Conservation (phyloP, 257 asterid species). For the Nicotiana tabacum region DNA sequence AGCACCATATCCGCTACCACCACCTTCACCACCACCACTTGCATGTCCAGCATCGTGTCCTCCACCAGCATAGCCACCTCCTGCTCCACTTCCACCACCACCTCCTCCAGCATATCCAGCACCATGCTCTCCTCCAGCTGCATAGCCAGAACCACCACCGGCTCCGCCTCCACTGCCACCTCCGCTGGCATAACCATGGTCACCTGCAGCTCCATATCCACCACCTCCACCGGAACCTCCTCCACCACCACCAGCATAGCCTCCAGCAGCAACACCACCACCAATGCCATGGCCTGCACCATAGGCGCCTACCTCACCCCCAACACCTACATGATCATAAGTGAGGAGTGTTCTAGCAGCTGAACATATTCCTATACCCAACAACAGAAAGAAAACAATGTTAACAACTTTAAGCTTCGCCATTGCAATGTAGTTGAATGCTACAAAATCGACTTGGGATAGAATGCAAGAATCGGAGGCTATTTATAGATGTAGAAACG, state of each 20-base stretch:
- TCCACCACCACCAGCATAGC: slow-evolving; percentile 26
- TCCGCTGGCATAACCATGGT: slow-evolving; percentile 32
- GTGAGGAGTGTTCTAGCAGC: slow-evolving; percentile 21
- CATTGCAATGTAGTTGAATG: slow-evolving; percentile 20
- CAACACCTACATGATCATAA: too few species aligned
- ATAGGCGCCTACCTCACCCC: too few species aligned
- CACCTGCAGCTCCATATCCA: slow-evolving; percentile 28
- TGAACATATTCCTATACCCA: slow-evolving; percentile 38
- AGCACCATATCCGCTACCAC: too few species aligned
- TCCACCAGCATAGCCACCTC: slow-evolving; percentile 16
- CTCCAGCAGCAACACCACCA: slow-evolving; percentile 12
- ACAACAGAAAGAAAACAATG: slow-evolving; percentile 31
- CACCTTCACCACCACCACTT: too few species aligned
- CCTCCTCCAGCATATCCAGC: slow-evolving; percentile 45
- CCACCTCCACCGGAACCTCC: slow-evolving; percentile 23
- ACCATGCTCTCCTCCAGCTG: slow-evolving; percentile 41
- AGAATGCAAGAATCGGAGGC: neutral
- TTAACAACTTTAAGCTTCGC: slow-evolving; percentile 16
- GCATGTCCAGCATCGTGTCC: neutral
- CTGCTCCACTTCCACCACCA: slow-evolving; percentile 29
- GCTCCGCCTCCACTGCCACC: slow-evolving; percentile 50
- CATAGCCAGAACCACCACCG: neutral
- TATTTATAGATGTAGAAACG: too few species aligned
- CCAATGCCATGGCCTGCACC: too few species aligned
- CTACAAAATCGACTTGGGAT: neutral